Base-by-base conservation (phyloP, 371 early-diverging fungal species). In the Syncephalis plumigaleata region DNA sequence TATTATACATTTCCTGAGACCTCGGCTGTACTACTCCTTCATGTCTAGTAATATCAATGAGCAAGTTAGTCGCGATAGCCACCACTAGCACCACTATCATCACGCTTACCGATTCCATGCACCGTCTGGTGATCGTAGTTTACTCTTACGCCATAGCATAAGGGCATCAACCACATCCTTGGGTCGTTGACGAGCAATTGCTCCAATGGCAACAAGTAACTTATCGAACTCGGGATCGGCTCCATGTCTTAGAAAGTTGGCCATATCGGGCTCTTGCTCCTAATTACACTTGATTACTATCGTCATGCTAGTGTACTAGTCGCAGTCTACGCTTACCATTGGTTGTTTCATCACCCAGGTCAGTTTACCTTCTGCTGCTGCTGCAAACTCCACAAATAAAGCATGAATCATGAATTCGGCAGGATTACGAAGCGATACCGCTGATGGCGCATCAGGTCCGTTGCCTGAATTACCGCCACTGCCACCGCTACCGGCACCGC, bases 141-240 rank as follows among this genome's bases (percentile, higher is more conserved):
- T 53, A 39, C 13, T 58, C 60, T 84, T 80, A 47, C 90, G 70
- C 93, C 95, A 94, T 1, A 77, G 65, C 77, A 92, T 84, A 15
- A 95, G 73, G 26, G 79, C 65, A 60, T 93, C 96, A 40, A 93
- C 87, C 22, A 95, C 80, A 2, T 81, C 73, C 40, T 79, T 84
- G 24, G 91, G 87, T 47, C 87, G 81, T 51, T 82, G 81, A 23
- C 76, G 70, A 16, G 91, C 85, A 25, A 89, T 58, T n/a, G 77
- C 71, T 0, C 87, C 87, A 3, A 95, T 57, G 0, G 86, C 79
- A 20, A 68, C 68, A 26, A 91, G 60, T 0, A 87, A 58, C 23
- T 79, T 78, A 61, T 92, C 93, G 53, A 95, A 87, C 11, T 64
- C 57, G 2, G 68, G 61, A 59, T 93, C 89, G 1, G 64, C 71